phyloP scores from a whole-genome alignment of 2,329 filamentous ascomycete genomes.

The Aspergillus fumigatiaffinis region DNA sequence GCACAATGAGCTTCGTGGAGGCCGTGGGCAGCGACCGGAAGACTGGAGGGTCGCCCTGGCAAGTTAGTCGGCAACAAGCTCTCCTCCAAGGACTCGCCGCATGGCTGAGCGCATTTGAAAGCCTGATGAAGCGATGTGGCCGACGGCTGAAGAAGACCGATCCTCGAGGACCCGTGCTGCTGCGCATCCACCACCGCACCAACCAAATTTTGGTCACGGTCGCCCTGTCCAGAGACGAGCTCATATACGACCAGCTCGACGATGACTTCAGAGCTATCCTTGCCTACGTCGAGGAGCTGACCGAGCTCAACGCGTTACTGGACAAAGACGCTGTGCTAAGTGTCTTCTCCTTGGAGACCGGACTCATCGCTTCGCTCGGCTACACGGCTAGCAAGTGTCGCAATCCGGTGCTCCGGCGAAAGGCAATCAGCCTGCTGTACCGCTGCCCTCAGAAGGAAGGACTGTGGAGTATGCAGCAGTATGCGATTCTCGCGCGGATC shows the following conservation, averaged over 20 bases:
- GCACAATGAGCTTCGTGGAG: neutral
- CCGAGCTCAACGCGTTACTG: neutral
- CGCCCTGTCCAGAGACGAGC: constrained; percentile 4
- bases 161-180: constrained; percentile 11
- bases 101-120: constrained; percentile 12
- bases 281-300: constrained; percentile 6
- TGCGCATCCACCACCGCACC: constrained; percentile 13
- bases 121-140: constrained; percentile 2
- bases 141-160: constrained; percentile 1
- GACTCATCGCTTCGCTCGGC: constrained; percentile 31
- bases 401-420: constrained; percentile 25
- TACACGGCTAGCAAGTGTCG: constrained; percentile 31
- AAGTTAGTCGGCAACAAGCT: neutral
- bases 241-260: constrained; percentile 8
- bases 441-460: constrained; percentile 13
- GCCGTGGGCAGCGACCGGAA: constrained; percentile 4
- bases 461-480: constrained; percentile 11
- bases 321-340: neutral
- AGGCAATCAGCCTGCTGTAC: constrained; percentile 21
- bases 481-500: constrained; percentile 2
- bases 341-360: constrained; percentile 23
- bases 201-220: constrained; percentile 8
- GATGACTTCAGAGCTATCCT: constrained; percentile 9
- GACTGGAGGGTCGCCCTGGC: neutral
- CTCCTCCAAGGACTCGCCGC: neutral